Base-by-base conservation (phyloP, 371 early-diverging fungal genomes). In the Furculomyces boomerangus region DNA sequence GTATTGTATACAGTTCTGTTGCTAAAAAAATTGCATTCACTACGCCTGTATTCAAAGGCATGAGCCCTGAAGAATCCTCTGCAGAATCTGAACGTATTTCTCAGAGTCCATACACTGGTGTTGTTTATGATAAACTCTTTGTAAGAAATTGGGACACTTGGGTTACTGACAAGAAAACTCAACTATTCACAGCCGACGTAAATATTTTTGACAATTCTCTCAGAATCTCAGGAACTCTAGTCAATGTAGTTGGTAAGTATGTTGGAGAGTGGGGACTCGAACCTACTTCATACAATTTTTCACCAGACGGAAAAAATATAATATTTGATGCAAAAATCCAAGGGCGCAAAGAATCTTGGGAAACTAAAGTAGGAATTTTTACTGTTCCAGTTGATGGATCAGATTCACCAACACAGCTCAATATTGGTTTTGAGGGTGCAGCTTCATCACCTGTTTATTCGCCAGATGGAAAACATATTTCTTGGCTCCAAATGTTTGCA, bases 291-390 rank as follows among this genome's bases (percentile, higher is more conserved):
- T 69, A 67, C 53, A 48, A 45, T 16, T 50, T 70, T 25, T 60
- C 69, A 2, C 59, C 60, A 3, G 50, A 57, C 53, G 80, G 84
- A 25, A 63, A 71, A 43, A 69, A 75, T 46, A 27, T 85, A 13
- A 84, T 82, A 22, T 89, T 88, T 67, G 64, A 76, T 0, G 67
- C 86, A 55, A 86, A 86, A 62, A 70, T 71, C 30, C 74, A 71
- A 10, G 73, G 72, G 7, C 60, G 55, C 3, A 75, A 79, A 50
- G 77, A 78, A 27, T 86, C 88, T 7, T 89, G 88, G 88, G 69
- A 74, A 57, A 87, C 88, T 27, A 75, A 84, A 18, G 71, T 74
- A 32, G 74, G 78, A 55, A 72, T 89, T 44, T 86, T 81, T 60
- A 54, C 75, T 40, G 79, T 83, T 1, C 65, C 74, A 14, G 71